A percentile compares a stretch with the other conserved stretches of the same genome.
These are phyloP conservation scores for Xanthoconium stramineum DNA, from an alignment of 768 basidiomycete species.

Conservation along the genomic window DNA sequence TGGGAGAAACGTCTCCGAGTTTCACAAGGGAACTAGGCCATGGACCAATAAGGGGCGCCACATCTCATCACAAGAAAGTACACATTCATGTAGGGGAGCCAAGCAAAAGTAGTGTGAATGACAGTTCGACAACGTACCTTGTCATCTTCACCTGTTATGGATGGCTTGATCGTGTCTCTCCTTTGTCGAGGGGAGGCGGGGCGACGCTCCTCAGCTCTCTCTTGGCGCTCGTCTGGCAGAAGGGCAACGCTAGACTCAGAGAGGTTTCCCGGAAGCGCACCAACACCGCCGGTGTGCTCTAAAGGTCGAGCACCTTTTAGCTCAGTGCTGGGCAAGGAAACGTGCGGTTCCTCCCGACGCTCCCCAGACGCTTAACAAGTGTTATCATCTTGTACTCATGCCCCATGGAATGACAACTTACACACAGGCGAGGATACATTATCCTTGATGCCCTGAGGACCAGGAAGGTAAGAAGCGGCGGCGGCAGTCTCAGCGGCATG, in stretches of 20 bases:
- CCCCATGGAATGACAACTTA: constrained; percentile 3
- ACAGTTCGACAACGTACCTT: constrained; percentile 12
- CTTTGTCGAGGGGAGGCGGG: constrained; percentile 8
- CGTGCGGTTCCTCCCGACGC: background rate
- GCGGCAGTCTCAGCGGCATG: background rate
- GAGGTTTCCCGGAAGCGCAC: constrained; percentile 45
- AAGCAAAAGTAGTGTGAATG: background rate
- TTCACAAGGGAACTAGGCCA: background rate
- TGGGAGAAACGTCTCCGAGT: background rate
- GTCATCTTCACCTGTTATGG: background rate
- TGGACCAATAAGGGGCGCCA: background rate
- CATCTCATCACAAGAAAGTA: background rate
- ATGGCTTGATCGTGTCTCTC: constrained; percentile 17
- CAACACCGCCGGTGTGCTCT: constrained; percentile 40
- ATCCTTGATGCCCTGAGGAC: background rate
- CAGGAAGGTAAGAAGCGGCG: constrained; percentile 3
- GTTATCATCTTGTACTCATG: constrained; percentile 4
- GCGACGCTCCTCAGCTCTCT: constrained; percentile 3
- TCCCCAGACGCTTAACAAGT: constrained; percentile 4
- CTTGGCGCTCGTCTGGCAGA: constrained; percentile 45
- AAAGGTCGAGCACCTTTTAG: constrained; percentile 30
- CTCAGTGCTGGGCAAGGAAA: constrained; percentile 37
- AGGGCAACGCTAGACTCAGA: constrained; percentile 46
- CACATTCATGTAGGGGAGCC: background rate
- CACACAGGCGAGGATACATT: constrained; percentile 4